Evolutionary conservation across 306 rosid species (phyloP).

Genomic region (Datisca glomerata): DNA sequence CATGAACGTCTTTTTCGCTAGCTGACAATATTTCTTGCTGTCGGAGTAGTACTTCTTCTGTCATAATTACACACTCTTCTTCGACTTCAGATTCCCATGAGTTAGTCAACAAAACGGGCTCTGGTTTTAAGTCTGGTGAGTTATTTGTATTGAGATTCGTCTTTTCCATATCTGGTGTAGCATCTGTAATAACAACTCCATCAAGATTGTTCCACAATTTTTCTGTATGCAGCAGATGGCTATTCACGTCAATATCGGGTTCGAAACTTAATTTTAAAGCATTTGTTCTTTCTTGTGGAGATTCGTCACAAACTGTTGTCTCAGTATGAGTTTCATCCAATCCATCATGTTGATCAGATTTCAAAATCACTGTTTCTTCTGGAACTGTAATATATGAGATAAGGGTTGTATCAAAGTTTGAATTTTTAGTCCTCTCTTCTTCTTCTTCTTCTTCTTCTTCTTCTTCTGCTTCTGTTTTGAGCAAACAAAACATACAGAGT

Average conservation of each 20-base stretch:
- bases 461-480: constrained; percentile 28
- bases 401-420: constrained; percentile 11
- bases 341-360: constrained; percentile 15
- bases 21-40: too few species aligned
- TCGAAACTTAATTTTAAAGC: constrained; percentile 4
- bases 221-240: constrained; percentile 5
- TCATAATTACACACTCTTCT: constrained; percentile 17
- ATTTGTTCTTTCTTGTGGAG: constrained; percentile 13
- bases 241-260: background rate
- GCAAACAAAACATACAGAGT: background rate
- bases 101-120: constrained; percentile 14
- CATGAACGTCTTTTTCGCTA: too few species aligned
- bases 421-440: constrained; percentile 10
- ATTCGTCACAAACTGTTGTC: constrained; percentile 17
- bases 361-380: constrained; percentile 15
- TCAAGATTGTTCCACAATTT: constrained; percentile 1
- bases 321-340: constrained; percentile 13
- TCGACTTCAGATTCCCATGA: constrained; percentile 12
- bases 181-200: background rate
- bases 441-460: constrained; percentile 21
- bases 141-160: constrained; percentile 12
- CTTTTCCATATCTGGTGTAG: constrained; percentile 11
- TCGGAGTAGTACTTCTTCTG: constrained; percentile 22
- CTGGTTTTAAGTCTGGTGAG: constrained; percentile 14
- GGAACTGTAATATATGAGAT: constrained; percentile 19